A percentile compares a stretch with the other conserved stretches of the same genome.
These are phyloP conservation scores for Alternaria ethzedia DNA, from an alignment of 2,329 filamentous ascomycete species.

Conservation along the genomic window DNA sequence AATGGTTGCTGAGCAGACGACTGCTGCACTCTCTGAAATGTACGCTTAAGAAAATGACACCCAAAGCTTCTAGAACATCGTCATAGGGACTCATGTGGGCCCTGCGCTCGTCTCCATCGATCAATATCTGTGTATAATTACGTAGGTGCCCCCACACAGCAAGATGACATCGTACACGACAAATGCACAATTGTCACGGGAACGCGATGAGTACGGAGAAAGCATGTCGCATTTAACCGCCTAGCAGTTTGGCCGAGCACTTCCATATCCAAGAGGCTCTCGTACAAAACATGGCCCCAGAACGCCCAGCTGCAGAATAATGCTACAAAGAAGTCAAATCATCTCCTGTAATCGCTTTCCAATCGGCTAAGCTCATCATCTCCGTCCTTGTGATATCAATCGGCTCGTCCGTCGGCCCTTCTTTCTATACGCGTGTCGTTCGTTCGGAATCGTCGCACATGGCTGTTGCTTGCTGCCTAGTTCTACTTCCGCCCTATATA, in stretches of 20 bases:
- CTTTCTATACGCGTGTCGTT: neutral
- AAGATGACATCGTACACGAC: slow-evolving; percentile 2
- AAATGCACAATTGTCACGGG: neutral
- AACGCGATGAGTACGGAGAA: neutral
- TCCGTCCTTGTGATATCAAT: neutral
- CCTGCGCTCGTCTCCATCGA: slow-evolving; percentile 10
- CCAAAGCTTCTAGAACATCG: slow-evolving; percentile 16
- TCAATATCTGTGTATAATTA: slow-evolving; percentile 11
- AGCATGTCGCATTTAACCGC: slow-evolving; percentile 6
- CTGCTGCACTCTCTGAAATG: neutral
- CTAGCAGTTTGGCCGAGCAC: slow-evolving; percentile 8
- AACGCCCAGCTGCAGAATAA: slow-evolving; percentile 41
- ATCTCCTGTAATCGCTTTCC: slow-evolving; percentile 1
- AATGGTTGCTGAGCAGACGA: neutral
- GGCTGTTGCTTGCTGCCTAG: neutral
- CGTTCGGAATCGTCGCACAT: slow-evolving; percentile 1
- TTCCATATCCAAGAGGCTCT: slow-evolving; percentile 7
- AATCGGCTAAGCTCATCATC: neutral
- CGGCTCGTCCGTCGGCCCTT: neutral
- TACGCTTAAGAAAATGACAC: neutral
- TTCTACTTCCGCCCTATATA: slow-evolving; percentile 57
- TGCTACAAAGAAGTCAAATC: slow-evolving; percentile 31
- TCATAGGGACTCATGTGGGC: slow-evolving; percentile 23
- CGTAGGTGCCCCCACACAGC: slow-evolving; percentile 19
- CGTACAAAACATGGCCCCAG: slow-evolving; percentile 9